Evolutionary conservation across 2,329 filamentous ascomycete genomes (phyloP).

Genomic region (Colletotrichum sp.): DNA sequence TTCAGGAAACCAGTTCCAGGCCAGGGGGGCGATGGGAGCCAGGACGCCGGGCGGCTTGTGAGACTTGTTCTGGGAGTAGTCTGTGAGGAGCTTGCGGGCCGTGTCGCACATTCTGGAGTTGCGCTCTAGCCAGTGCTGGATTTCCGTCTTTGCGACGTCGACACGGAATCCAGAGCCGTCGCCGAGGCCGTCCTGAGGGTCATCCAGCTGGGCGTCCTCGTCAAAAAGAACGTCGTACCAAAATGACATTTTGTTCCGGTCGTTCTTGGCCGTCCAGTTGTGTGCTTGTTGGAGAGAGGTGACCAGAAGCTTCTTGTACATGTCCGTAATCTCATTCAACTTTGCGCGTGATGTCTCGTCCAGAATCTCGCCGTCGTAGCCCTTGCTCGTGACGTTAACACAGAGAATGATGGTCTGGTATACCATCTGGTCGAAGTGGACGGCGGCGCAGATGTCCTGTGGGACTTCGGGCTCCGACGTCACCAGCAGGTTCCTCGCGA

Average conservation of each 20-base stretch:
- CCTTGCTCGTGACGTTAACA: constrained; percentile 71
- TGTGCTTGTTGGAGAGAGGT: constrained; percentile 71
- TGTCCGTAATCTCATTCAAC: constrained; percentile 67
- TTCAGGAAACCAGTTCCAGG: constrained; percentile 61
- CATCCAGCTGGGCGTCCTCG: constrained; percentile 52
- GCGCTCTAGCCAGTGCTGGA: constrained; percentile 66
- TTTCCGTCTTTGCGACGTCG: constrained; percentile 63
- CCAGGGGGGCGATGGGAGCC: constrained; percentile 54
- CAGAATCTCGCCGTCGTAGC: constrained; percentile 67
- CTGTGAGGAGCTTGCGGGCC: constrained; percentile 57
- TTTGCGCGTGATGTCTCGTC: constrained; percentile 63
- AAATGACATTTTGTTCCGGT: constrained; percentile 73
- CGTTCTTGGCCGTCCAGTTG: constrained; percentile 73
- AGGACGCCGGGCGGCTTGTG: constrained; percentile 55
- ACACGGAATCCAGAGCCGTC: constrained; percentile 60
- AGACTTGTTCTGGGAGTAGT: constrained; percentile 57
- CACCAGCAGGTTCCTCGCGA: constrained; percentile 68
- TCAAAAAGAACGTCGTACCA: constrained; percentile 72
- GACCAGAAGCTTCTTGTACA: constrained; percentile 71
- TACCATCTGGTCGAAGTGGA: constrained; percentile 70
- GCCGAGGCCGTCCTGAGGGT: constrained; percentile 56
- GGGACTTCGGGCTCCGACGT: constrained; percentile 69
- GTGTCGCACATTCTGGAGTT: constrained; percentile 64
- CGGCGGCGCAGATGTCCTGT: constrained; percentile 68
- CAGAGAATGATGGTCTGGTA: constrained; percentile 70